Evolutionary conservation across 306 rosid species (phyloP).

Genomic region (Comarum palustre): DNA sequence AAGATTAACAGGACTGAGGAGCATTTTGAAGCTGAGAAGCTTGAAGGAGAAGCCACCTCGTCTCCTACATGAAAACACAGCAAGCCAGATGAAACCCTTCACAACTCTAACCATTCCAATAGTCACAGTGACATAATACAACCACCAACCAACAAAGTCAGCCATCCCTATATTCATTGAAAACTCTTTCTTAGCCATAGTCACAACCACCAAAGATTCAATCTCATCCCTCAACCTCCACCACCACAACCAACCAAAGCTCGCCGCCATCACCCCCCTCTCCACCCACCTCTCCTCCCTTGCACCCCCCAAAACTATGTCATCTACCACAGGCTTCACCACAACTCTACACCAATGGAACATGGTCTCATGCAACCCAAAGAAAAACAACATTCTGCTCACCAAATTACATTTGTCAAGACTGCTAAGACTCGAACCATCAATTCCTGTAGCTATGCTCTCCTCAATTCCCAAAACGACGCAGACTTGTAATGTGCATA

Average conservation of each 20-base stretch:
- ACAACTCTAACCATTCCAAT: slow-evolving; percentile 61
- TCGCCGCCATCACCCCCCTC: slow-evolving; percentile 42
- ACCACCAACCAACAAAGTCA: slow-evolving; percentile 59
- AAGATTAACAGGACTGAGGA: too few relatives aligned
- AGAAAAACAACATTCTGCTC: slow-evolving; percentile 47
- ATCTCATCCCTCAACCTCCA: slow-evolving; percentile 75
- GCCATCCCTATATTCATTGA: slow-evolving; percentile 39
- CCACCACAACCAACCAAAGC: slow-evolving; percentile 71
- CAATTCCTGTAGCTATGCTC: slow-evolving; percentile 33
- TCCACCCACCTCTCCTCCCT: slow-evolving; percentile 54
- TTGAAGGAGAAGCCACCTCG: not conserved
- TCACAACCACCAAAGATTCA: slow-evolving; percentile 57
- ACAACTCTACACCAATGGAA: slow-evolving; percentile 63
- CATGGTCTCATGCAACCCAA: slow-evolving; percentile 75
- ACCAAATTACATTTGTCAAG: slow-evolving; percentile 35
- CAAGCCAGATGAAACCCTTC: slow-evolving; percentile 49
- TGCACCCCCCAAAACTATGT: slow-evolving; percentile 46
- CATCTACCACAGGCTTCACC: slow-evolving; percentile 86
- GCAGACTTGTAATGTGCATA: slow-evolving; percentile 58
- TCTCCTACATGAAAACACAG: slow-evolving; percentile 31
- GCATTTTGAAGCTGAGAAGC: too few relatives aligned
- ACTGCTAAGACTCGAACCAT: slow-evolving; percentile 20
- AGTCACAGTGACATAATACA: slow-evolving; percentile 60
- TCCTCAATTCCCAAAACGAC: slow-evolving; percentile 65
- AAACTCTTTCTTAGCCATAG: slow-evolving; percentile 50